Base-by-base conservation (phyloP, 495 filamentous ascomycete species). In the Tetracladium marchalianum region DNA sequence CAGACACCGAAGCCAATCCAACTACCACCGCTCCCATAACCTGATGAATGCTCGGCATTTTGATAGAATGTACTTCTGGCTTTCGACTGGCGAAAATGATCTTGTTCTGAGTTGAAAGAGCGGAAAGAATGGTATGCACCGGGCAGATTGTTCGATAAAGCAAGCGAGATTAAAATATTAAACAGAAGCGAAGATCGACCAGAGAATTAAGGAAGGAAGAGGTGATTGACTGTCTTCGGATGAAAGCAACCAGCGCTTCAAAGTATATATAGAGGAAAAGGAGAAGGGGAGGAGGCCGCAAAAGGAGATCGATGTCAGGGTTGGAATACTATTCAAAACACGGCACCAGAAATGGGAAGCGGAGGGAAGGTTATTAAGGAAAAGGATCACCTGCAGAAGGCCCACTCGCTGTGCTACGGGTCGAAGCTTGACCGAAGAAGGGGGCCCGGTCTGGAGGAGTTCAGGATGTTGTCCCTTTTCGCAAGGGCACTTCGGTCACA, bases 191-290 rank as follows among this genome's bases (percentile, higher is more conserved):
- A 35, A 11, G 35, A 41, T 31, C 34, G n/a, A 31, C 49, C 39
- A 41, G 51, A 50, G 53, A 53, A 50, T 56, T 39, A 27, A 64
- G 62, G 65, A 69, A 62, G 61, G 59, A 58, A 56, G 22, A 60
- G 59, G 59, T 56, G 58, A 60, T 62, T 58, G 63, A 60, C 55
- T 60, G 48, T 46, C 34, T 35, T 44, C 46, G 40, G 46, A 54
- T 59, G 58, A 71, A 69, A 76, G 72, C 73, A 76, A 74, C 71
- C 71, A 69, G 71, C 66, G 73, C 71, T 76, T 72, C 50, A 57
- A 61, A 64, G 58, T 53, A 62, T 62, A 65, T 61, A 64, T 58
- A 35, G 31, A 39, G 31, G 39, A 24, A 19, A 18, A 34, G 40
- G 39, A 49, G 35, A 41, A 35, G 27, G 47, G 11, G 35, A 34